These are phyloP conservation scores for Phyllosticta capitalensis DNA, from an alignment of 2,329 filamentous ascomycete species.

Conservation along the genomic window DNA sequence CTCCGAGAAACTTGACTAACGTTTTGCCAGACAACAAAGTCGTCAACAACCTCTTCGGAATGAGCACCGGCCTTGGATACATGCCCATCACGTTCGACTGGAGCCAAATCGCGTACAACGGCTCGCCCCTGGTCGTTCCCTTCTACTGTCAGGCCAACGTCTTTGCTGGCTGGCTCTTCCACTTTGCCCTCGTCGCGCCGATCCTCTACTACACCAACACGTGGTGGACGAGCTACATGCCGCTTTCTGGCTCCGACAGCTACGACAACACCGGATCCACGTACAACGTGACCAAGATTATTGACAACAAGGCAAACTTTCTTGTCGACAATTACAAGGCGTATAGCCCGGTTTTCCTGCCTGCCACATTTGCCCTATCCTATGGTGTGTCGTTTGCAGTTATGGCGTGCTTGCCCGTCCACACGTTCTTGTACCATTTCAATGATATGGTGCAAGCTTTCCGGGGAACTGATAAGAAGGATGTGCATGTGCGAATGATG, in stretches of 20 bases:
- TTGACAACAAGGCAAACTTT: slow-evolving; percentile 23
- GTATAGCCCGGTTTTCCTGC: slow-evolving; percentile 33
- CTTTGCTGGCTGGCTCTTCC: slow-evolving; percentile 33
- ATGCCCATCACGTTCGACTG: slow-evolving; percentile 21
- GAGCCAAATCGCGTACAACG: slow-evolving; percentile 15
- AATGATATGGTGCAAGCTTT: slow-evolving; percentile 43
- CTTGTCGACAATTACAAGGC: slow-evolving; percentile 28
- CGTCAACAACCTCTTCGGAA: slow-evolving; percentile 22
- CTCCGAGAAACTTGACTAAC: not conserved
- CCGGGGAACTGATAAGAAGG: slow-evolving; percentile 40
- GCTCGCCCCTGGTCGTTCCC: slow-evolving; percentile 19
- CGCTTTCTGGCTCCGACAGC: slow-evolving; percentile 5
- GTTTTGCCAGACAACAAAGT: slow-evolving; percentile 15
- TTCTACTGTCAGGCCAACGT: slow-evolving; percentile 33
- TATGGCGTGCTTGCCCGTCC: slow-evolving; percentile 26
- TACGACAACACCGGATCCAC: slow-evolving; percentile 59
- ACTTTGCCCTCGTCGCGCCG: slow-evolving; percentile 25
- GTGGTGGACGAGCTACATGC: slow-evolving; percentile 25
- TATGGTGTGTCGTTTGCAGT: slow-evolving; percentile 30
- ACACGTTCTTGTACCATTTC: slow-evolving; percentile 24
- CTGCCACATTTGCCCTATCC: slow-evolving; percentile 26
- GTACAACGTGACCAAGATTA: slow-evolving; percentile 50
- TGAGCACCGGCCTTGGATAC: slow-evolving; percentile 17
- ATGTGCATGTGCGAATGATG: slow-evolving; percentile 27
- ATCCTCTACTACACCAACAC: slow-evolving; percentile 45